A percentile compares a stretch with the other conserved stretches of the same genome.
These are phyloP conservation scores for Paulownia fortunei DNA, from an alignment of 257 asterid species.

Conservation along the genomic window DNA sequence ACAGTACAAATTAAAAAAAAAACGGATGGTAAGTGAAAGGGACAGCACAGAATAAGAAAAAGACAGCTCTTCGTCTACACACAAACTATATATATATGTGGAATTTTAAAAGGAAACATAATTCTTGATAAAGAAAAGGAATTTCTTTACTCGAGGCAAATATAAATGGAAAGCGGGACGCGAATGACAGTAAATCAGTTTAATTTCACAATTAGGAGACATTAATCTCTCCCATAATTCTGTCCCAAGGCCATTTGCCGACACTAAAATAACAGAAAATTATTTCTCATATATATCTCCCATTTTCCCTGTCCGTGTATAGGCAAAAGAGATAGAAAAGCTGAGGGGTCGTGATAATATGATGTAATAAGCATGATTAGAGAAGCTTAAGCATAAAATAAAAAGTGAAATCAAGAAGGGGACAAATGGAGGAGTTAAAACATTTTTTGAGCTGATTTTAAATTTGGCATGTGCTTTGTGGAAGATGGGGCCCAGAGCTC, in stretches of 20 bases:
- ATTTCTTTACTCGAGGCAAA: background rate
- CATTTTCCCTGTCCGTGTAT: background rate
- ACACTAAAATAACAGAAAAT: slow-evolving; percentile 60
- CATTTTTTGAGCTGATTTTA: background rate
- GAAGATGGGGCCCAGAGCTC: slow-evolving; percentile 60
- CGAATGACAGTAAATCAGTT: slow-evolving; percentile 31
- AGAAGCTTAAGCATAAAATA: slow-evolving; percentile 33
- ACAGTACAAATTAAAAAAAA: slow-evolving; percentile 25
- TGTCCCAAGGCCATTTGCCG: slow-evolving; percentile 67
- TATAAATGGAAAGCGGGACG: slow-evolving; percentile 17
- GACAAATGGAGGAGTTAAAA: slow-evolving; percentile 41
- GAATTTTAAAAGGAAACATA: slow-evolving; percentile 10
- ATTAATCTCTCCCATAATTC: slow-evolving; percentile 55
- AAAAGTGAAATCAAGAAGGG: slow-evolving; percentile 33
- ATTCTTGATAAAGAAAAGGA: background rate
- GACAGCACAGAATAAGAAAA: slow-evolving; percentile 66
- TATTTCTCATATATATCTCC: background rate
- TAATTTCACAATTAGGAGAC: slow-evolving; percentile 44
- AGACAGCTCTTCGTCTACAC: slow-evolving; percentile 64
- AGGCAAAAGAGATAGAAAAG: slow-evolving; percentile 9
- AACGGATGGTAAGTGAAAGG: slow-evolving; percentile 68
- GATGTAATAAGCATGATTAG: slow-evolving; percentile 32
- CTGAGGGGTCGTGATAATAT: slow-evolving; percentile 26
- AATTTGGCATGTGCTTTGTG: slow-evolving; percentile 71
- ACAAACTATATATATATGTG: slow-evolving; percentile 37